Base-by-base conservation (phyloP, 1,284 basidiomycete species). In the Fomitopsis betulina region DNA sequence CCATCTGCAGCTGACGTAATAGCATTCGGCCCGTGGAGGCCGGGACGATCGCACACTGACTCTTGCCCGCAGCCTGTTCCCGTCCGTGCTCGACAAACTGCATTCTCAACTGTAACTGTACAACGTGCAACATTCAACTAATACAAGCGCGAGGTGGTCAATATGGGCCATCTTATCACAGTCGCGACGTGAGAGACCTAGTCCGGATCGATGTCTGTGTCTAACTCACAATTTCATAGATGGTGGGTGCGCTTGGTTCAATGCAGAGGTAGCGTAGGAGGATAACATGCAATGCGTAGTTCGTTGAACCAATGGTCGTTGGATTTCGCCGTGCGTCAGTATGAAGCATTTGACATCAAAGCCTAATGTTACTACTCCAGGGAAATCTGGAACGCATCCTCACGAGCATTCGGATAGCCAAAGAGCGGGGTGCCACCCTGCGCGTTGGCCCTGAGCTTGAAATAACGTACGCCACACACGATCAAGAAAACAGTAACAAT, bases 361-460 rank as follows among this genome's bases (percentile, higher is more conserved):
- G 4, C 15, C 27, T 33, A 5, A 32, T 38, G n/a, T 1, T 35
- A 19, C 37, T 32, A 55, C 40, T 38, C 30, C 59, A 94, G 91
- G 95, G 95, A 43, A 97, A 97, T 70, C 83, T 89, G 65, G 89
- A 96, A 62, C 86, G 97, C 21, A 99, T 99, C 62, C 74, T 98
- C 43, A 79, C 84, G 55, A 98, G 95, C 62, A 98, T 99, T 63
- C 76, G 77, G 6, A 84, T 94, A 51, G 94, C 97, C 5, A 98
- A 96, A 73, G 79, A 84, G 53, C 80, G 86, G 54, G 94, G 95
- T n/a, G 95, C 96, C 7, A 92, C 87, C 3, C 76, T 99, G 32
- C 82, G 97, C 67, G 96, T 99, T n/a, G 97, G 97, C 1, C 97
- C 97, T 19, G 96, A 98, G 73, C 81, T 99, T n/a, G 97, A 99